phyloP scores from a whole-genome alignment of 2,329 filamentous ascomycete species.

The Penicillium sp. region DNA sequence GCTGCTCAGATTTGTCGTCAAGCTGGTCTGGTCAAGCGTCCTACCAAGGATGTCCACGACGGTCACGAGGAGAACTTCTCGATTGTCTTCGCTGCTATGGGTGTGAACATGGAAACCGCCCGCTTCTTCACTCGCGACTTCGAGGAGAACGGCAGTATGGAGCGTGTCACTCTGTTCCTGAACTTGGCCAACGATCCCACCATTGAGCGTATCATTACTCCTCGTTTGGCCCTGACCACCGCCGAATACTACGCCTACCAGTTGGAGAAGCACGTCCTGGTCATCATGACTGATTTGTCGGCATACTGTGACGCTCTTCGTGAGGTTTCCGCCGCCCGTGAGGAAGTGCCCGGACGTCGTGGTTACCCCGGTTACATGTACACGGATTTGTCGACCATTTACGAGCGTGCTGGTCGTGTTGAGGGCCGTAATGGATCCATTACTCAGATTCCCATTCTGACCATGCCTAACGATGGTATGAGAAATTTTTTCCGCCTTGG shows the following conservation, averaged over 20 bases:
- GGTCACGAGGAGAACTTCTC: slow-evolving; percentile 99
- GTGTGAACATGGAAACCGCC: slow-evolving; percentile 98
- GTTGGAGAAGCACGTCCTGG: slow-evolving; percentile 98
- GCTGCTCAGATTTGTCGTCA: slow-evolving; percentile 98
- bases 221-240: slow-evolving; percentile 95
- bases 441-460: slow-evolving; percentile 97
- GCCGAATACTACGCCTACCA: slow-evolving; percentile 99
- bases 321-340: slow-evolving; percentile 95
- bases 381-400: slow-evolving; percentile 99
- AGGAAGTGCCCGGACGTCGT: slow-evolving; percentile 98
- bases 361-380: slow-evolving; percentile 99
- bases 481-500: neutral
- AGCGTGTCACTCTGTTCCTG: slow-evolving; percentile 95
- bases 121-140: slow-evolving; percentile 99
- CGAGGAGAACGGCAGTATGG: slow-evolving; percentile 98
- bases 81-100: slow-evolving; percentile 99
- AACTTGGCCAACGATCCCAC: slow-evolving; percentile 99
- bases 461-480: slow-evolving; percentile 95
- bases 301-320: slow-evolving; percentile 98
- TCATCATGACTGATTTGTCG: slow-evolving; percentile 97
- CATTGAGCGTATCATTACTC: slow-evolving; percentile 99
- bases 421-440: slow-evolving; percentile 97
- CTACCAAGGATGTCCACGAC: slow-evolving; percentile 94
- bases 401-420: slow-evolving; percentile 98
- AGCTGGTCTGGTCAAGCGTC: slow-evolving; percentile 87